Base-by-base conservation (phyloP, 2,329 filamentous ascomycete genomes). In the Ophiosphaerella narmari region DNA sequence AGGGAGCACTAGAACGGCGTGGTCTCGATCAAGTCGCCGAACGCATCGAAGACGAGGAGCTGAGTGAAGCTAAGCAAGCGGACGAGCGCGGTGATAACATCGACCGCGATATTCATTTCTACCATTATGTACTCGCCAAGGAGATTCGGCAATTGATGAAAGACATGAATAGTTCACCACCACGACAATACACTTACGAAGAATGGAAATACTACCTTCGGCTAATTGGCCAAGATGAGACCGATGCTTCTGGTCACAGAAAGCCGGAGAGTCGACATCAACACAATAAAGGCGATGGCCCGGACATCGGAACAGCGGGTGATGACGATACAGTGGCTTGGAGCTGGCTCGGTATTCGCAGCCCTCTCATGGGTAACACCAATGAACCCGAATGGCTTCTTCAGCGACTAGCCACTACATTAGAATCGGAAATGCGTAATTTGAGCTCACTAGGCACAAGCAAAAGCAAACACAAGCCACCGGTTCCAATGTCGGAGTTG, bases 311-410 rank as follows among this genome's bases (percentile, higher is more conserved):
- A 1, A 65, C 59, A 4, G 68, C 68, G 12, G 63, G 67, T 7
- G 65, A 67, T 24, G 67, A 63, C 3, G 56, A 65, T 36, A 54
- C 67, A 9, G 88, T 85, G 82, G 85, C 82, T 6, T 91, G 88
- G 88, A 89, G 86, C 31, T 92, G 89, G 89, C 80, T 91, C 1
- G 87, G 86, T 0, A 79, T 83, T 39, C 75, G 82, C 12, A 89
- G 85, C 57, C 88, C 88, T 3, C 76, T 91, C 11, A 86, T 90
- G 83, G 83, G 86, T 3, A 80, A 80, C 40, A 81, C 85, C 63
- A 82, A 83, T 48, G 88, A 91, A 73, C 81, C 84, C 12, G 83
- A 90, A 66, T 91, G 88, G 88, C 83, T 91, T 32, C 69, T 91
- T 35, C 85, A 90, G 52, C 78, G 82, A 52, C 69, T 91, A 43